These are phyloP conservation scores for Talaromyces trachyspermus DNA, from an alignment of 495 filamentous ascomycete species.

Conservation along the genomic window DNA sequence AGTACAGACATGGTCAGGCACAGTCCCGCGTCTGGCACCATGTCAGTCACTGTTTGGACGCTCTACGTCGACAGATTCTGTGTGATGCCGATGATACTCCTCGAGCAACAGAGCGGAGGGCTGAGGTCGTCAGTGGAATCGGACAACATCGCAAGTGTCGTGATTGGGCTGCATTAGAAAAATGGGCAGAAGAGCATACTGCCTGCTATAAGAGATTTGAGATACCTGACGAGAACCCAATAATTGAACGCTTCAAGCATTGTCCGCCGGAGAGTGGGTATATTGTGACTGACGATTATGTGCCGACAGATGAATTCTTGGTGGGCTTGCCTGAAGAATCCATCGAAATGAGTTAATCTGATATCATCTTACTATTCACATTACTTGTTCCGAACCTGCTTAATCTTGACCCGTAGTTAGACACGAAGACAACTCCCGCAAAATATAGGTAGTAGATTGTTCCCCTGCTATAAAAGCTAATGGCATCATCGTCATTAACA, in stretches of 20 bases:
- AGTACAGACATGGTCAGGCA: neutral
- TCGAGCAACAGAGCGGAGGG: slow-evolving; percentile 8
- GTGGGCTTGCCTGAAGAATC: too few species aligned
- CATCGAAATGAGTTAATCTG: too few species aligned
- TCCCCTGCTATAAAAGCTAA: too few species aligned
- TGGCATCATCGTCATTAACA: too few species aligned
- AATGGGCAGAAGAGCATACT: slow-evolving; percentile 15
- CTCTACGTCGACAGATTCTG: slow-evolving; percentile 16
- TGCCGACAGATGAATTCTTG: too few species aligned
- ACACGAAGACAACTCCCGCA: too few species aligned
- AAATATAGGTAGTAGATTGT: too few species aligned
- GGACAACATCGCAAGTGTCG: slow-evolving; percentile 19
- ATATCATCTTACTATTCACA: too few species aligned
- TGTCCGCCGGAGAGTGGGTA: too few species aligned
- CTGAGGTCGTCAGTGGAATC: neutral
- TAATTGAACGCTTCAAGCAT: neutral
- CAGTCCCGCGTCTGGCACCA: slow-evolving; percentile 8
- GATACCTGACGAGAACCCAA: neutral
- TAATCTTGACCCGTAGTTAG: too few species aligned
- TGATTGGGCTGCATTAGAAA: slow-evolving; percentile 14
- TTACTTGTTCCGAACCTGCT: too few species aligned
- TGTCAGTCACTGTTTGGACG: slow-evolving; percentile 22
- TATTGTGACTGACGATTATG: too few species aligned
- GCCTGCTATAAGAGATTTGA: slow-evolving; percentile 12
- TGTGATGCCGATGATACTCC: slow-evolving; percentile 27